Base-by-base conservation (phyloP, 257 asterid species). In the Nicotiana attenuata region DNA sequence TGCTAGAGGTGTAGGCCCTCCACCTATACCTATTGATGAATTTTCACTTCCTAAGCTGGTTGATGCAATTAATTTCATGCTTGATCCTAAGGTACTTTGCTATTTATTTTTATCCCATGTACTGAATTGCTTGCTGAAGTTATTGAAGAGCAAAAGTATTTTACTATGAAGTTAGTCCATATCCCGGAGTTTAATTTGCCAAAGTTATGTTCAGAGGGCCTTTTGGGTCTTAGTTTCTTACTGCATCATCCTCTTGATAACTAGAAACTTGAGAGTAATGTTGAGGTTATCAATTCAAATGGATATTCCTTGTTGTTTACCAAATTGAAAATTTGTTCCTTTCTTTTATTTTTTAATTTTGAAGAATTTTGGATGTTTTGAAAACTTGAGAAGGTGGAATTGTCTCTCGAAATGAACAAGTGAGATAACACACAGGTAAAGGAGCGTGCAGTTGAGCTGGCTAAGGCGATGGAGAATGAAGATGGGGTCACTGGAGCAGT, bases 401-500 rank as follows among this genome's bases (percentile, higher is more conserved):
- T 71, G 22, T 69, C 47, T 68, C 28, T 1, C 50, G 59, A 77
- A 64, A 73, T 80, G 28, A 82, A 76, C 80, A 41, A 38, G 41
- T 78, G 82, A 75, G 89, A 81, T 10, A 53, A 68, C 61, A 22
- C 81, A 85, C 92, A 96, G 98, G 98, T 96, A 22, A 96, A 94
- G 91, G 92, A 94, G 91, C 90, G 87, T 3, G 99, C 99, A 1
- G 85, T 94, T 47, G 91, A 88, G 76, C 97, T 94, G 83, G 93
- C 99, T 8, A 92, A 92, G 90, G 97, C 92, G 26, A 96, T 94
- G 99, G 97, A 96, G 88, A 84, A 87, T 77, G 99, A 96, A 91
- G 98, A 96, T 57, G 98, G 99, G 53, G 97, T 96, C 76, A 76
- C 91, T 0, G 99, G 99, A 82, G 99, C 98, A 10, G 99, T 96